Conservation (phyloP, 257 asterid species). For the Ehretia macrophylla region DNA sequence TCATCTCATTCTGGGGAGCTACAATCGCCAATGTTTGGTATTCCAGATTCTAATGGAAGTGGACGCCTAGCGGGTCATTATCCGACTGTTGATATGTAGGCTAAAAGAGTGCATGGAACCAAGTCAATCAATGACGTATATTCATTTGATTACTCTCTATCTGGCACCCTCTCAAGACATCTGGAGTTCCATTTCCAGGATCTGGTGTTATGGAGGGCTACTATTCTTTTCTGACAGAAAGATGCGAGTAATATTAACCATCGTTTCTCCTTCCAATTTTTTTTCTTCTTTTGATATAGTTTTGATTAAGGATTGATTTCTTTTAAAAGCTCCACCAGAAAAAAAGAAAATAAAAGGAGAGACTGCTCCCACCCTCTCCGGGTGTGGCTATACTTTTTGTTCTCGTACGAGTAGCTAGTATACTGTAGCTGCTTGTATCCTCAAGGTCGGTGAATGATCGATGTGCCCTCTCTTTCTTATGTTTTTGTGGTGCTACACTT, state of each 20-base stretch:
- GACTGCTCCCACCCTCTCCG: constrained; percentile 1
- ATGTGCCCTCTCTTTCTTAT: no score
- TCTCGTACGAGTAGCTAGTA: background rate
- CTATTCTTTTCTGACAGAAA: constrained; percentile 28
- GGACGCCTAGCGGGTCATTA: constrained; percentile 46
- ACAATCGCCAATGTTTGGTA: constrained; percentile 41
- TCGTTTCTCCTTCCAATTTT: constrained; percentile 13
- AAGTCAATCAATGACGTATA: constrained; percentile 2
- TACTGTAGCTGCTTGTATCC: background rate
- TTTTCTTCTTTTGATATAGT: constrained; percentile 4
- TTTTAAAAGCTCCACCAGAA: constrained; percentile 10
- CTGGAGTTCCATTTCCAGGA: constrained; percentile 6
- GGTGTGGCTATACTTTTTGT: constrained; percentile 10
- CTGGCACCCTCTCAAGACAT: constrained; percentile 4
- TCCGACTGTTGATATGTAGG: constrained; percentile 49
- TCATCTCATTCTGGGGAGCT: constrained; percentile 90
- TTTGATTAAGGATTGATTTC: constrained; percentile 11
- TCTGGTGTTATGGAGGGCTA: constrained; percentile 23
- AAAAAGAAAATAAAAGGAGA: constrained; percentile 23
- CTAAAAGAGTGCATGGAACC: constrained; percentile 1
- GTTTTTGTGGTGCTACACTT: background rate
- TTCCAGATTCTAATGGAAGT: constrained; percentile 55
- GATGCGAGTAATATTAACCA: constrained; percentile 7
- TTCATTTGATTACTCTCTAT: constrained; percentile 20
- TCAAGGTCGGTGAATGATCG: no score